Conservation (phyloP, 768 basidiomycete species). For the Amanita polypyramis region DNA sequence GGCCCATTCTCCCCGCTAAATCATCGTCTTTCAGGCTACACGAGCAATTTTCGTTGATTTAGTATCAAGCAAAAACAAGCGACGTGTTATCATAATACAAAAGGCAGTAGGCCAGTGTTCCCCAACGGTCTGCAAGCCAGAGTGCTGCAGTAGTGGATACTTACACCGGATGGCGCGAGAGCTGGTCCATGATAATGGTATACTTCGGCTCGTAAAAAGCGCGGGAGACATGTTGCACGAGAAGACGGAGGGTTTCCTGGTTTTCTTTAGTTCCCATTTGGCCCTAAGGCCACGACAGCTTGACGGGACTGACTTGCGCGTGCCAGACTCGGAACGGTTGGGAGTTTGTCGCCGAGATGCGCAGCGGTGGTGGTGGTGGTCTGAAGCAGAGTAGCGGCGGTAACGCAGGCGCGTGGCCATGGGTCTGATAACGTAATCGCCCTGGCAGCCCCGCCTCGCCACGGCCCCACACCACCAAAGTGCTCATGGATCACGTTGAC, state of each 20-base stretch:
- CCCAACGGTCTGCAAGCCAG: conserved; percentile 11
- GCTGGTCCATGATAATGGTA: conserved; percentile 88
- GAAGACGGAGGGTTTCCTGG: conserved; percentile 69
- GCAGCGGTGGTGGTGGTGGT: neutral
- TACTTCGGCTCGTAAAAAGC: conserved; percentile 92
- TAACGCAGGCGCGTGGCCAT: neutral
- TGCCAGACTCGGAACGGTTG: neutral
- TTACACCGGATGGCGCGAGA: conserved; percentile 91
- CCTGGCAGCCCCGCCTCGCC: neutral
- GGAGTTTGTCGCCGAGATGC: neutral
- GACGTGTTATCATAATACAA: conserved; percentile 13
- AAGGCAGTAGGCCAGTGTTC: conserved; percentile 14
- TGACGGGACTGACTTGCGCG: neutral
- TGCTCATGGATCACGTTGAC: too few species aligned
- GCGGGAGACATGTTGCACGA: conserved; percentile 89
- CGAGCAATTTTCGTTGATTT: conserved; percentile 16
- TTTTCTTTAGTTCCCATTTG: conserved; percentile 66
- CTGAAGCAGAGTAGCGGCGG: conserved; percentile 1
- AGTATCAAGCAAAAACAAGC: conserved; percentile 10
- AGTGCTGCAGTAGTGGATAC: conserved; percentile 30
- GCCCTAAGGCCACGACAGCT: conserved; percentile 8
- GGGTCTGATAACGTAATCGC: conserved; percentile 1
- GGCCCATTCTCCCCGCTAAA: conserved; percentile 80
- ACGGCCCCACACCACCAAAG: too few species aligned
- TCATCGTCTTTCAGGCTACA: conserved; percentile 88